Base-by-base conservation (phyloP, 306 rosid genomes). In the Senna tora region DNA sequence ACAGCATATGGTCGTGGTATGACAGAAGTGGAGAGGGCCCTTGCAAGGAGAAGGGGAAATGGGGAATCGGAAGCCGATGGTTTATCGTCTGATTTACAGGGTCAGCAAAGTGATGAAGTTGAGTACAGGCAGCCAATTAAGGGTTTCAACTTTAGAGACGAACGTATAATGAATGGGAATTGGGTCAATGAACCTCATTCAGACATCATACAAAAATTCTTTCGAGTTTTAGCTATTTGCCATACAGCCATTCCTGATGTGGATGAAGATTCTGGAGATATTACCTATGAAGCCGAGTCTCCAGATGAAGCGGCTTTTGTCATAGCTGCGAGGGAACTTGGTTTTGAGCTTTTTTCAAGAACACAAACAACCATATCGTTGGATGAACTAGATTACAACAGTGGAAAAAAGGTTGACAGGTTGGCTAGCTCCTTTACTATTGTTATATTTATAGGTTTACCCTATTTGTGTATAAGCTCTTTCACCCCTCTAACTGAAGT, bases 241-340 rank as follows among this genome's bases (percentile, higher is more conserved):
- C 93, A 92, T 75, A 89, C 97, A 7, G 96, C 92, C 38, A 73
- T 92, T 82, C 94, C 98, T 5, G 91, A 78, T 20, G 73, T 16
- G 57, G 61, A 86, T 79, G 64, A 83, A 38, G 78, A 66, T 25
- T 53, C 84, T 0, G 80, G 90, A 60, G 92, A 87, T 51, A 82
- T 86, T 73, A 76, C 88, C 17, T 92, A 92, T 38, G 95, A 88
- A 79, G 95, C 98, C 0, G 96, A 92, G 79, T 90, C 98, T 15
- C 98, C 92, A 5, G 98, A 92, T 82, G 98, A 92, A 82, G 96
- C 96, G 6, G 93, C 98, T 39, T 92, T 92, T 85, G 94, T 92
- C 72, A 83, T 90, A 78, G 96, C 98, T 64, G 95, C 96, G 30
- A 88, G 75, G 83, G 98, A 92, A 84, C 86, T 92, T 63, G 98